phyloP scores from a whole-genome alignment of 2,329 filamentous ascomycete genomes.

The Monilinia vaccinii-corymbosi region DNA sequence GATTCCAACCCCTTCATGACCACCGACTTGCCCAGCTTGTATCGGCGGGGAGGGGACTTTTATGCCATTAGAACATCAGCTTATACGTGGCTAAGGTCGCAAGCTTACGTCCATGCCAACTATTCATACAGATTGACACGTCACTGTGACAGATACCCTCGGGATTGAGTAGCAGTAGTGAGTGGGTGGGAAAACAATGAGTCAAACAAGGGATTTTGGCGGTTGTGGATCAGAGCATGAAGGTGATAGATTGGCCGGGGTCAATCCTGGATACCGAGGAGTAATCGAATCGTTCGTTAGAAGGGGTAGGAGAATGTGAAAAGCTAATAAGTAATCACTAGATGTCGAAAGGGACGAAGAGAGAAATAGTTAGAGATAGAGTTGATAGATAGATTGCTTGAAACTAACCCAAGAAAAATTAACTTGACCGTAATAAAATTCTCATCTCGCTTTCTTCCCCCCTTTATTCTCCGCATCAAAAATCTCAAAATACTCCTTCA shows the following conservation, averaged over 20 bases:
- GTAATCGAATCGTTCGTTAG: constrained; percentile 17
- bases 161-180: constrained; percentile 32
- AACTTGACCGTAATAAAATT: too few relatives aligned
- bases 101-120: constrained; percentile 25
- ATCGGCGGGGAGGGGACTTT: constrained; percentile 49
- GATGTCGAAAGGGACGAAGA: not conserved
- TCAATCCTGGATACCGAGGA: constrained; percentile 32
- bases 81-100: constrained; percentile 5
- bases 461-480: not conserved
- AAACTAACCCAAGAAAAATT: not conserved
- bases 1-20: constrained; percentile 59
- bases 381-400: not conserved
- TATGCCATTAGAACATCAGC: constrained; percentile 35
- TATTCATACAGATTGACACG: constrained; percentile 45
- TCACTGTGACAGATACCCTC: constrained; percentile 58
- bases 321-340: constrained; percentile 18
- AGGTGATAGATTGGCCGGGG: constrained; percentile 36
- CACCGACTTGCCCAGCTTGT: constrained; percentile 53
- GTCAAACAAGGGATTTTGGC: constrained; percentile 43
- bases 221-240: constrained; percentile 48
- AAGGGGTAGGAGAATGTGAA: constrained; percentile 21
- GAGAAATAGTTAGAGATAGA: too few relatives aligned
- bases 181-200: constrained; percentile 36
- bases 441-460: not conserved
- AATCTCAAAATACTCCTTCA: not conserved